These are phyloP conservation scores for Tolypocladium album DNA, from an alignment of 2,329 filamentous ascomycete genomes.

Conservation along the genomic window DNA sequence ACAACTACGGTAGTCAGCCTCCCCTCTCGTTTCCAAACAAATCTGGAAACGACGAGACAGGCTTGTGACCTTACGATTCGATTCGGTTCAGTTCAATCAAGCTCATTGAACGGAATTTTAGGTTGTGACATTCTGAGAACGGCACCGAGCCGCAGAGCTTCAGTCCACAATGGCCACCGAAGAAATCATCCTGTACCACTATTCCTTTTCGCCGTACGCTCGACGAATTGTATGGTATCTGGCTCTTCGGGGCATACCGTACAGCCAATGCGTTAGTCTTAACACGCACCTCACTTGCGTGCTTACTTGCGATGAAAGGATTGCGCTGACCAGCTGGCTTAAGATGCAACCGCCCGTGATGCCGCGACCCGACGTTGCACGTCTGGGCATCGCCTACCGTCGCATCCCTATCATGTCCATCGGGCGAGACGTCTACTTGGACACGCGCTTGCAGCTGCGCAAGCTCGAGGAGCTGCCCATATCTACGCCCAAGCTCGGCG, in stretches of 20 bases:
- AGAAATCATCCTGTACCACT: conserved; percentile 53
- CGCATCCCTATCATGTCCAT: conserved; percentile 60
- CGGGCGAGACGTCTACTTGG: conserved; percentile 57
- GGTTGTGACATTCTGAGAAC: not conserved
- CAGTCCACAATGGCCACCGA: conserved; percentile 9
- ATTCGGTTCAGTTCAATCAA: not conserved
- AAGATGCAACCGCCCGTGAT: conserved; percentile 55
- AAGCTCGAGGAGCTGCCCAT: conserved; percentile 51
- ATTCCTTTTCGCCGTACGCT: conserved; percentile 54
- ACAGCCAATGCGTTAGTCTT: conserved; percentile 51
- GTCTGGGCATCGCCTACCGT: conserved; percentile 53
- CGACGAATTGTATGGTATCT: conserved; percentile 57
- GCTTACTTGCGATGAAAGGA: too few relatives aligned
- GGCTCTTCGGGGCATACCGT: conserved; percentile 51
- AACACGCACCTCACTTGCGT: not conserved
- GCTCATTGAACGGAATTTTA: too few relatives aligned
- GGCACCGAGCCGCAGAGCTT: not conserved
- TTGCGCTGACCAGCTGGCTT: not conserved
- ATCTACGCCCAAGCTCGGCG: conserved; percentile 23
- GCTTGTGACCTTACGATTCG: not conserved
- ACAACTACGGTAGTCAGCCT: not conserved
- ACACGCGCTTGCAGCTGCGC: conserved; percentile 56
- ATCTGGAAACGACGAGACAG: not conserved
- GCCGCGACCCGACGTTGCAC: conserved; percentile 53
- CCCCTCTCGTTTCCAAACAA: not conserved